Percentiles rank a stretch among this genome's conserved stretches.
Conservation (phyloP, 352 stramenopile genomes). For the Peronospora destructor region DNA sequence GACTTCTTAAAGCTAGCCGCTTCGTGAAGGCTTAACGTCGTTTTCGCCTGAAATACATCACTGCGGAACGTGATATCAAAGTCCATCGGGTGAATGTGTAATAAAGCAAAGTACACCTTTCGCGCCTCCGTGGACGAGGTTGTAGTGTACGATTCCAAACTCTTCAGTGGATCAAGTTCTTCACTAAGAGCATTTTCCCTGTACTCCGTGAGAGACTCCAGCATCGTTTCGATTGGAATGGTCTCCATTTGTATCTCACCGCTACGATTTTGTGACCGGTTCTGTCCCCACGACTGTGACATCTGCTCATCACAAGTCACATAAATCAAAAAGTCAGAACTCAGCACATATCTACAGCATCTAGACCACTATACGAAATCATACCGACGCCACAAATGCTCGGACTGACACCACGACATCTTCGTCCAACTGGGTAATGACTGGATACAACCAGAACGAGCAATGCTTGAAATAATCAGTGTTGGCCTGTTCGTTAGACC, state of each 20-base stretch:
- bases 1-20: conserved; percentile 43
- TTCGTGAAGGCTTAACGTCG: conserved; percentile 53
- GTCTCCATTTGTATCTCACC: conserved; percentile 79
- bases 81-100: conserved; percentile 85
- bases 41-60: conserved; percentile 73
- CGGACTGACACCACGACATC: conserved; percentile 68
- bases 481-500: conserved; percentile 84
- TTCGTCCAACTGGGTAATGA: conserved; percentile 83
- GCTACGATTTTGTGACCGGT: conserved; percentile 59
- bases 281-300: conserved; percentile 55
- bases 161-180: conserved; percentile 74
- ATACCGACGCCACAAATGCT: conserved; percentile 69
- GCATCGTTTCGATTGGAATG: conserved; percentile 78
- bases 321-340: conserved; percentile 10
- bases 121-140: conserved; percentile 64
- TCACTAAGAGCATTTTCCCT: conserved; percentile 71
- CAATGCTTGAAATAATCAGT: conserved; percentile 88
- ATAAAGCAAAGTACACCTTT: conserved; percentile 84
- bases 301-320: conserved; percentile 31
- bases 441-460: conserved; percentile 80
- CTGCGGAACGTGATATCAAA: conserved; percentile 86
- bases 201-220: conserved; percentile 63
- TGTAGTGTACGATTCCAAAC: conserved; percentile 51
- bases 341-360: not conserved
- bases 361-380: conserved; percentile 1